Percentiles rank a stretch among this genome's conserved stretches.
These are phyloP conservation scores for Leucocoprinus birnbaumii DNA, from an alignment of 768 basidiomycete species.

Conservation along the genomic window DNA sequence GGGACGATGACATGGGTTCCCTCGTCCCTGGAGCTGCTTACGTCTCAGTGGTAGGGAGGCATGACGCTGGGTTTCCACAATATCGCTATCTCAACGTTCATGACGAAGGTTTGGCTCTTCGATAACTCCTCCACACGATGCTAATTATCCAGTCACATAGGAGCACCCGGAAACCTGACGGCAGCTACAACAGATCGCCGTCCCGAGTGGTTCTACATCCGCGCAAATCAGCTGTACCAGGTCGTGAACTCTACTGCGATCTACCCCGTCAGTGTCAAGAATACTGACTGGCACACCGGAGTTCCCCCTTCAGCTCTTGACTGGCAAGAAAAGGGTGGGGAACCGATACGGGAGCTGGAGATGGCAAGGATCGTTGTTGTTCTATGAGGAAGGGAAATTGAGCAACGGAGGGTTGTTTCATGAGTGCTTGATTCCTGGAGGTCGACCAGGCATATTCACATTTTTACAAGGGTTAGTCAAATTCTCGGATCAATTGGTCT, in stretches of 20 bases:
- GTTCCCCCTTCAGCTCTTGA: conserved; percentile 46
- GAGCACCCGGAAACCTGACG: conserved; percentile 46
- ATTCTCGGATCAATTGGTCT: background rate
- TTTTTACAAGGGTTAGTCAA: conserved; percentile 41
- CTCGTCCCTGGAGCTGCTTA: conserved; percentile 40
- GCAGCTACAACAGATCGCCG: conserved; percentile 26
- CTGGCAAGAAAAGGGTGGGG: conserved; percentile 34
- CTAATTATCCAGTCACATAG: conserved; percentile 26
- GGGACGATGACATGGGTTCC: conserved; percentile 31
- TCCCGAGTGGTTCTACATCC: conserved; percentile 53
- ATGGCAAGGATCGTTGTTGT: conserved; percentile 55
- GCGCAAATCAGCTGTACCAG: conserved; percentile 48
- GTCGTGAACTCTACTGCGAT: conserved; percentile 55
- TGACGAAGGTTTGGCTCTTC: conserved; percentile 2
- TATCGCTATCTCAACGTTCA: conserved; percentile 13
- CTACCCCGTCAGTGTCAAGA: conserved; percentile 50
- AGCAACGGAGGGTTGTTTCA: conserved; percentile 22
- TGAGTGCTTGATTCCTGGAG: conserved; percentile 18
- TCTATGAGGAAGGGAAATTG: conserved; percentile 48
- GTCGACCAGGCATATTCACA: conserved; percentile 45
- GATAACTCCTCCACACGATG: no score
- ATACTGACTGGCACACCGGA: conserved; percentile 41
- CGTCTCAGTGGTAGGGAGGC: conserved; percentile 30
- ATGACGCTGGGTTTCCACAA: background rate
- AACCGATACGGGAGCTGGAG: conserved; percentile 46